These are phyloP conservation scores for Nitzschia sp. DNA, from an alignment of 108 stramenopile species.

Conservation along the genomic window DNA sequence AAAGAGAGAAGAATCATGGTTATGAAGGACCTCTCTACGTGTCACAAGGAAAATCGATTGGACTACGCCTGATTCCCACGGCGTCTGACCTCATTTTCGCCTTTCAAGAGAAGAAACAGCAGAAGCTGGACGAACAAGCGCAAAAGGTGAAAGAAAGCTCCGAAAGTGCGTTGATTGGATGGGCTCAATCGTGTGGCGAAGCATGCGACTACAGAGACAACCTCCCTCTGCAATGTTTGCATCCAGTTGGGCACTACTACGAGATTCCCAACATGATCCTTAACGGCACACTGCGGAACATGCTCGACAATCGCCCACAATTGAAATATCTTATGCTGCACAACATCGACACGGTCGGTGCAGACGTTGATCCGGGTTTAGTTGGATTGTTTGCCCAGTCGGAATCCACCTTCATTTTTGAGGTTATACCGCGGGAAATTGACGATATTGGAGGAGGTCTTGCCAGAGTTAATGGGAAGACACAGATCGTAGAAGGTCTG, in stretches of 20 bases:
- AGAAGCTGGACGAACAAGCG: constrained; percentile 61
- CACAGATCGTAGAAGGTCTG: constrained; percentile 57
- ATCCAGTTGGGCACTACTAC: constrained; percentile 65
- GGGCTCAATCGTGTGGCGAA: constrained; percentile 56
- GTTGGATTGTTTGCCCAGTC: constrained; percentile 49
- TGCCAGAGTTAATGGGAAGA: constrained; percentile 51
- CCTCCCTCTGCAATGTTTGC: constrained; percentile 52
- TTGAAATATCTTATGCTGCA: constrained; percentile 64
- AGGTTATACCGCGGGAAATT: constrained; percentile 63
- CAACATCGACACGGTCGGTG: constrained; percentile 69
- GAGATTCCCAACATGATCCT: constrained; percentile 60
- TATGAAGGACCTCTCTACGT: constrained; percentile 44
- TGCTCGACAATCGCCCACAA: constrained; percentile 57
- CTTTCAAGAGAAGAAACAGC: constrained; percentile 55
- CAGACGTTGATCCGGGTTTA: constrained; percentile 57
- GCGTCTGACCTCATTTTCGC: constrained; percentile 51
- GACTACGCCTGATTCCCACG: constrained; percentile 59
- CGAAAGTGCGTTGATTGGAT: constrained; percentile 46
- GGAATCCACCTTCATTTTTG: constrained; percentile 44
- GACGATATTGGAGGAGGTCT: constrained; percentile 65
- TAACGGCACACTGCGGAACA: constrained; percentile 51
- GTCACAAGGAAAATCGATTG: constrained; percentile 54
- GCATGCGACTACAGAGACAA: constrained; percentile 58
- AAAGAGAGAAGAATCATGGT: constrained; percentile 32
- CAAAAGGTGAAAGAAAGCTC: constrained; percentile 53